These are phyloP conservation scores for Hermanozyma aechmeae DNA, from an alignment of 805 yeast genomes.

Conservation along the genomic window DNA sequence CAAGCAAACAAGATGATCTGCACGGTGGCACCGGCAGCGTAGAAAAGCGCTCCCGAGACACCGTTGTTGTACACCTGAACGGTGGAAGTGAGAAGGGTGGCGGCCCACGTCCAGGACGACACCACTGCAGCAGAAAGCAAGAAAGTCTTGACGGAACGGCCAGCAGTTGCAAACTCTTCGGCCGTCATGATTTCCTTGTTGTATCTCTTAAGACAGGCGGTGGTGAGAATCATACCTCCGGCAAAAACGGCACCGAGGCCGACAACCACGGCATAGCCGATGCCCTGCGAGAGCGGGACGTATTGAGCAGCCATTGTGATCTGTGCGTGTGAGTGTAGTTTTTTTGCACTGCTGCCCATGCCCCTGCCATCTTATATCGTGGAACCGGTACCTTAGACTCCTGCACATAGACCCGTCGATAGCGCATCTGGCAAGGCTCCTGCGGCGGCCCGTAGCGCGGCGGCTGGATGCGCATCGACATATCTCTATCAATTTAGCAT, in stretches of 20 bases:
- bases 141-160: slow-evolving; percentile 78
- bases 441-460: too few species aligned
- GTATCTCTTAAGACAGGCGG: slow-evolving; percentile 63
- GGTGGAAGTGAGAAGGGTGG: slow-evolving; percentile 57
- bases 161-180: slow-evolving; percentile 91
- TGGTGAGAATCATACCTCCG: slow-evolving; percentile 68
- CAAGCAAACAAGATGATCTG: slow-evolving; percentile 83
- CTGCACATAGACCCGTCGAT: too few species aligned
- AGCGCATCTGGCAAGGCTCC: too few species aligned
- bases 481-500: too few species aligned
- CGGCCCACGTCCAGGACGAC: slow-evolving; percentile 76
- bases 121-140: slow-evolving; percentile 86
- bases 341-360: too few species aligned
- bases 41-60: slow-evolving; percentile 70
- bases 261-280: slow-evolving; percentile 81
- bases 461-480: too few species aligned
- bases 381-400: too few species aligned
- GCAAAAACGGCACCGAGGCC: slow-evolving; percentile 83
- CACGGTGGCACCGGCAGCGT: slow-evolving; percentile 87
- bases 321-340: not conserved
- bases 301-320: slow-evolving; percentile 9
- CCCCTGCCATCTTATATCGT: too few species aligned
- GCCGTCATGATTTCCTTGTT: slow-evolving; percentile 83
- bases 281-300: slow-evolving; percentile 55
- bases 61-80: slow-evolving; percentile 74